Evolutionary conservation across 352 stramenopile species (phyloP).

Genomic region (Globisporangium perplexum): DNA sequence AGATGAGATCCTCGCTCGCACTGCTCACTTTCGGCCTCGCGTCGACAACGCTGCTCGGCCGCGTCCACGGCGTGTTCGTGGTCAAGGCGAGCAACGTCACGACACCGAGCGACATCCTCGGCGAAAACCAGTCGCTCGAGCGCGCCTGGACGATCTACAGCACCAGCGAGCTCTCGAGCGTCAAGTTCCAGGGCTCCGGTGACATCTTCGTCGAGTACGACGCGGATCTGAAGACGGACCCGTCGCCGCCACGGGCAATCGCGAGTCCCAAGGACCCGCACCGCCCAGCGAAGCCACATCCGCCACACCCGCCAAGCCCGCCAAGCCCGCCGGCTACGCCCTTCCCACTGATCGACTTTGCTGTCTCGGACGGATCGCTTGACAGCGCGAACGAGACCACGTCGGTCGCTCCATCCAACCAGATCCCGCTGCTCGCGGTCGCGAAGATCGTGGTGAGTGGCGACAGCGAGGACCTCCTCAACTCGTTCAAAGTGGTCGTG

Average conservation of each 20-base stretch:
- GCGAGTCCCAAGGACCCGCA: no score
- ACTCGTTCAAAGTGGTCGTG: neutral
- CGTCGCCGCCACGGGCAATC: neutral
- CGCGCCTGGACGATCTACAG: constrained; percentile 37
- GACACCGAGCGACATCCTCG: neutral
- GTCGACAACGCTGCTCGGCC: no score
- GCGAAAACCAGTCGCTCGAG: constrained; percentile 27
- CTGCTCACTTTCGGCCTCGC: no score
- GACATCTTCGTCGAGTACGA: constrained; percentile 44
- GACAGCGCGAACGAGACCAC: constrained; percentile 9
- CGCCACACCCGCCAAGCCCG: no score
- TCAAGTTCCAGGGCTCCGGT: constrained; percentile 42
- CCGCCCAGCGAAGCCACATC: no score
- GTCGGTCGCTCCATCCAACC: neutral
- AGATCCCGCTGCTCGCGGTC: constrained; percentile 9
- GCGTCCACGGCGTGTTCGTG: neutral
- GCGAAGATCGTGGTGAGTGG: constrained; percentile 30
- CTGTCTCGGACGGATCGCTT: constrained; percentile 1
- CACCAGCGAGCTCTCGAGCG: constrained; percentile 24
- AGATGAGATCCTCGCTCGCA: no score
- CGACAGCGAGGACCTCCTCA: neutral
- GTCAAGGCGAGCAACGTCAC: neutral
- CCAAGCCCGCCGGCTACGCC: no score
- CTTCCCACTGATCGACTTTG: no score
- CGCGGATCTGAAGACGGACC: neutral